Base-by-base conservation (phyloP, 352 stramenopile genomes). In the Phytophthora cryptogea region DNA sequence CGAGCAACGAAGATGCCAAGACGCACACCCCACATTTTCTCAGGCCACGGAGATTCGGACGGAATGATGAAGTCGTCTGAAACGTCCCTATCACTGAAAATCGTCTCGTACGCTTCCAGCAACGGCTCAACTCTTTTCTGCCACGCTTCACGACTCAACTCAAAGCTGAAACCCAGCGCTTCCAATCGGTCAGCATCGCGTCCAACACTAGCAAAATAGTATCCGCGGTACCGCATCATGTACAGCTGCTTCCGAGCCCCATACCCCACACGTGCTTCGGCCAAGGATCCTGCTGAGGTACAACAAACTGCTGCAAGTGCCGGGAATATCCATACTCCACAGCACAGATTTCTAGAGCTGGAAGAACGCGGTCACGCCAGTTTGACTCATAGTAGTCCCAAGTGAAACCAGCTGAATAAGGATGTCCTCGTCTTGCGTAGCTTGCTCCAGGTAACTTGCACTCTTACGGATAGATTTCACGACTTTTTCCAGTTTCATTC, bases 51-150 rank as follows among this genome's bases (percentile, higher is more conserved):
- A 20, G 59, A 61, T 17, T 58, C 17, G 0, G 66, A 46, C 5
- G 92, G 90, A 0, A 98, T 88, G 35, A 89, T 76, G 68, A 96
- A 98, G 16, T 88, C 82, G 54, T 95, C 83, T 14, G 86, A 20
- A 14, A 47, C 20, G 4, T 13, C 17, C 8, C 20, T 23, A 1
- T 47, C 41, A 17, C 41, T 20, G 10, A 17, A 47, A 47, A 47
- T 13, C 11, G 8, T 47, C 41, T 8, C 41, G 20, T 47, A 33
- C 20, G 8, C 16, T 13, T 30, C 41, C 39, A 45, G 20, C 20
- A 23, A 23, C 20, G 20, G 20, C 20, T 23, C 41, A 47, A 47
- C 13, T 28, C 16, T 32, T 10, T 32, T 31, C 20, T 17, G 2
- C 41, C 41, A 32, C 3, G 26, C 41, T 1, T 8, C 20, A 32